These are phyloP conservation scores for Endocalyx cinctus DNA, from an alignment of 2,329 filamentous ascomycete genomes.

Conservation along the genomic window DNA sequence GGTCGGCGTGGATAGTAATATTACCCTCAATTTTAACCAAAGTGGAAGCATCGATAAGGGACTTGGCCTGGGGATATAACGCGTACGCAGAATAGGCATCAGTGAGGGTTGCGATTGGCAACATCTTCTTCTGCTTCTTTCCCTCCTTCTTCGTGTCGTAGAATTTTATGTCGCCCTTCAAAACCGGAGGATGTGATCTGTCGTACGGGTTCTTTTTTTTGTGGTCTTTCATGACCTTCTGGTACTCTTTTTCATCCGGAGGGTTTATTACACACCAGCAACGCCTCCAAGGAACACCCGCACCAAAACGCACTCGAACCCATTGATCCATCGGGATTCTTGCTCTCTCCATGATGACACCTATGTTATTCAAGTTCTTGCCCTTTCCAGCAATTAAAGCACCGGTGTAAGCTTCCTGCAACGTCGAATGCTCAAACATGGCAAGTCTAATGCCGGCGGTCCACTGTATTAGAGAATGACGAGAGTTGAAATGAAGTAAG, in stretches of 20 bases:
- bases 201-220: slow-evolving; percentile 84
- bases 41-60: slow-evolving; percentile 89
- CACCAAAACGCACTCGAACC: slow-evolving; percentile 91
- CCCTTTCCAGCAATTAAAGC: slow-evolving; percentile 94
- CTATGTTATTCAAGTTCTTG: slow-evolving; percentile 83
- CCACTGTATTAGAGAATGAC: slow-evolving; percentile 92
- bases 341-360: slow-evolving; percentile 77
- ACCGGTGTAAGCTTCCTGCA: slow-evolving; percentile 96
- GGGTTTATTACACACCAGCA: slow-evolving; percentile 96
- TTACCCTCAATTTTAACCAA: slow-evolving; percentile 89
- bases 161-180: slow-evolving; percentile 91
- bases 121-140: slow-evolving; percentile 87
- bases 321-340: slow-evolving; percentile 80
- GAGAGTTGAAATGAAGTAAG: slow-evolving; percentile 91
- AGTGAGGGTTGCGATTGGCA: slow-evolving; percentile 85
- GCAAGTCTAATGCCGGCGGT: slow-evolving; percentile 88
- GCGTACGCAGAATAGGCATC: slow-evolving; percentile 91
- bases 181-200: slow-evolving; percentile 56
- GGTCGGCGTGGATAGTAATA: slow-evolving; percentile 79
- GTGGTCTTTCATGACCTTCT: slow-evolving; percentile 75
- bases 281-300: slow-evolving; percentile 90
- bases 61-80: slow-evolving; percentile 92
- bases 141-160: slow-evolving; percentile 72
- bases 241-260: slow-evolving; percentile 87
- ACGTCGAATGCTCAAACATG: slow-evolving; percentile 87